Percentiles rank a stretch among this genome's conserved stretches.
phyloP scores from a whole-genome alignment of 1,284 basidiomycete species.

The Trametes versicolor region DNA sequence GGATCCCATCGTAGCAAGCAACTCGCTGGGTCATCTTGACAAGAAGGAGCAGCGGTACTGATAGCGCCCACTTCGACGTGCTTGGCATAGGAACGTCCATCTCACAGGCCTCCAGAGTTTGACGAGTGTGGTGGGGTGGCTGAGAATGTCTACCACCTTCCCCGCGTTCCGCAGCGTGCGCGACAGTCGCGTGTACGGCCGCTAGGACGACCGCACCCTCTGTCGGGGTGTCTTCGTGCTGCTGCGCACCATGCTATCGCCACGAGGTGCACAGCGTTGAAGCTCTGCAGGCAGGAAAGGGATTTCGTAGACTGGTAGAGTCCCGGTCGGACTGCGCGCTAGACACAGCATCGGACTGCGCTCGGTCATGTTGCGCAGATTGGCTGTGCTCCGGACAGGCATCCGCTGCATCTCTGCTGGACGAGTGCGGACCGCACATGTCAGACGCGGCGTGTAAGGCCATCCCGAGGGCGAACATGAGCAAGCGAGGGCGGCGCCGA shows the following conservation, averaged over 20 bases:
- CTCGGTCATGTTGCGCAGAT: conserved; percentile 6
- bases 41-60: background rate
- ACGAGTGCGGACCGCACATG: background rate
- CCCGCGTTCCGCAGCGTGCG: background rate
- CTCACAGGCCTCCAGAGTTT: background rate
- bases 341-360: conserved; percentile 6
- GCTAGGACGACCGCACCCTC: too few relatives aligned
- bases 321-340: background rate
- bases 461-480: background rate
- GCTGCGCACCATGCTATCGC: conserved; percentile 1
- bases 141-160: background rate
- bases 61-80: background rate
- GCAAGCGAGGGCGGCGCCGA: background rate
- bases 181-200: background rate
- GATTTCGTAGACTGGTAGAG: background rate
- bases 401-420: background rate
- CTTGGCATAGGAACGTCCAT: background rate
- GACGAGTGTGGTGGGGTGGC: background rate
- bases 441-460: conserved; percentile 2
- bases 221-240: background rate
- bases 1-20: too few relatives aligned
- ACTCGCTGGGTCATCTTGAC: background rate
- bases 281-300: background rate
- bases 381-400: background rate
- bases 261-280: conserved; percentile 3